A percentile compares a stretch with the other conserved stretches of the same genome.
phyloP scores from a whole-genome alignment of 495 filamentous ascomycete species.

The Evernia prunastri region DNA sequence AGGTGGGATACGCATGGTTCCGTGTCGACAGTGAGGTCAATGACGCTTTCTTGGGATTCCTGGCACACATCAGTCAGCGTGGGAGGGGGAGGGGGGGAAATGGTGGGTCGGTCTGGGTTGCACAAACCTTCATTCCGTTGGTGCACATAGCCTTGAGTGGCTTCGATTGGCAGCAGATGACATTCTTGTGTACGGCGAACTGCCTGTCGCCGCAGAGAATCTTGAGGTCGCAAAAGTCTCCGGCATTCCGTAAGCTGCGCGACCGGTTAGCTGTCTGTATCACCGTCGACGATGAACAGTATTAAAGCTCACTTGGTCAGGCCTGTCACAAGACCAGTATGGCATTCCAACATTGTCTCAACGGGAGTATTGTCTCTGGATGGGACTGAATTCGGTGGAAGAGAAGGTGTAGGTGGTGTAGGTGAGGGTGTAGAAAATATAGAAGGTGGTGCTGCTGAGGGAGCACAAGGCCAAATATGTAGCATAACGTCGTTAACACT shows the following conservation, averaged over 20 bases:
- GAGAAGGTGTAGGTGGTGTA: not conserved
- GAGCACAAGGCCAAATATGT: too few species aligned
- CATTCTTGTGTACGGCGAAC: not conserved
- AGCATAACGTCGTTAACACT: too few species aligned
- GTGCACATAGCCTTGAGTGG: not conserved
- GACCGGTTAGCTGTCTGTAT: not conserved
- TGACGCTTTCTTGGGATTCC: not conserved
- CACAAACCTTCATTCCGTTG: not conserved
- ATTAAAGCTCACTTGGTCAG: not conserved
- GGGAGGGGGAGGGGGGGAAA: too few species aligned
- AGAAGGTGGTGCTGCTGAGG: too few species aligned
- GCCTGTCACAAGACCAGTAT: not conserved
- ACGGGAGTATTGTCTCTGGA: not conserved
- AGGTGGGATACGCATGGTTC: not conserved
- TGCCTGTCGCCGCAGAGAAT: not conserved
- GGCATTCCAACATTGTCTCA: not conserved
- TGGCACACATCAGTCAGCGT: not conserved
- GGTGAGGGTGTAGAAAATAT: too few species aligned
- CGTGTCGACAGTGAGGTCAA: not conserved
- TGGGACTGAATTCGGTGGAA: not conserved
- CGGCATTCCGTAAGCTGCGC: not conserved
- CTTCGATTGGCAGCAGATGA: not conserved
- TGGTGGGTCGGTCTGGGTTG: not conserved
- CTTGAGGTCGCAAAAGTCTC: not conserved
- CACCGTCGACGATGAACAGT: not conserved